Base-by-base conservation (phyloP, 371 early-diverging fungal species). In the Paramicrosporidium saccamoebae region DNA sequence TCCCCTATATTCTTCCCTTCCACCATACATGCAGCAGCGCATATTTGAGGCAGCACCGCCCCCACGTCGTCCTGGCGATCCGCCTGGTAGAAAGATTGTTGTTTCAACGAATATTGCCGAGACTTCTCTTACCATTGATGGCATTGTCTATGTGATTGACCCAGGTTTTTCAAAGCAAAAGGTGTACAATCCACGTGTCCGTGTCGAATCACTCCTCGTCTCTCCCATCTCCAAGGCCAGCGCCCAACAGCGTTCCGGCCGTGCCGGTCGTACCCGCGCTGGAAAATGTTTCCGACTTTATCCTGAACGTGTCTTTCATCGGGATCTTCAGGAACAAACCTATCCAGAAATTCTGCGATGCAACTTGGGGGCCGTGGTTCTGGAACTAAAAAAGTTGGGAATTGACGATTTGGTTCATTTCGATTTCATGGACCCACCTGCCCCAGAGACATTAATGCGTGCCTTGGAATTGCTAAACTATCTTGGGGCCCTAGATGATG, bases 91-190 rank as follows among this genome's bases (percentile, higher is more conserved):
- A 19, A 90, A 92, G 42, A 55, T 77, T 22, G 74, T 98, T 13
- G 57, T 96, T 5, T 64, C 92, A 1, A 74, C 98, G 18, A 97
- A 97, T 40, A 73, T 97, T 44, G 90, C 94, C 7, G 98, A 97
- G 48, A 94, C 95, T 1, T 82, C 84, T 22, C 56, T 97, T 24
- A 95, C 98, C 2, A 94, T 97, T 27, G 79, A 82, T 30, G 82
- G 88, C 16, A 73, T 97, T 24, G 73, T 68, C 10, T 94, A 92
- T 47, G 96, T 97, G 17, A 62, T 97, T 16, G 98, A 95, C 36
- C 77, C 79, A 17, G 96, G 96, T 0, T 63, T 90, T 27, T 58
- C 84, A 4, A 98, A 98, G 39, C 66, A 81, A 32, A 88, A 82
- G 45, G 82, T 75, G 11, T 79, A 73, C 42, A 81, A 86, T 42